Conservation (phyloP, 1,284 basidiomycete genomes). For the Naganishia sp. region DNA sequence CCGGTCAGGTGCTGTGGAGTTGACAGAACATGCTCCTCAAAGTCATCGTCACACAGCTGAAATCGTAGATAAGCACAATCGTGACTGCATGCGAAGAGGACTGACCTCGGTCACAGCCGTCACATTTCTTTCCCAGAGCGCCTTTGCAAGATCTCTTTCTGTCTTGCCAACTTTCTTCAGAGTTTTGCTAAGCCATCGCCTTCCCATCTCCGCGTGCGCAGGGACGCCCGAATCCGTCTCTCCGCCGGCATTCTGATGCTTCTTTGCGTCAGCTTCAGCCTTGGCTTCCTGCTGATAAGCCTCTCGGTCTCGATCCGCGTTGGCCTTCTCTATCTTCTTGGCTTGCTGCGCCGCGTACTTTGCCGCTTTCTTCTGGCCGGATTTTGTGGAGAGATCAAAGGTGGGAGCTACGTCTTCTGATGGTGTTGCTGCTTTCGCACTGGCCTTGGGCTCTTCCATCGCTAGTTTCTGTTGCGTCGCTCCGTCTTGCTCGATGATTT, state of each 20-base stretch:
- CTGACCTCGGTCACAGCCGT: conserved; percentile 87
- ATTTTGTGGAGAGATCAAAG: conserved; percentile 29
- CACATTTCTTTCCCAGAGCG: conserved; percentile 79
- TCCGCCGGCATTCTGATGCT: conserved; percentile 32
- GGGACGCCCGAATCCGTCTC: conserved; percentile 40
- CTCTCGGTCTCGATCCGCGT: conserved; percentile 23
- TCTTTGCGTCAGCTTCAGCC: conserved; percentile 14
- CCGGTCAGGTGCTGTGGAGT: conserved; percentile 82
- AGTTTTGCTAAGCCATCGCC: conserved; percentile 75
- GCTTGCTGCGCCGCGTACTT: conserved; percentile 11
- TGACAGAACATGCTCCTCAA: conserved; percentile 94
- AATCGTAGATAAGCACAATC: conserved; percentile 9
- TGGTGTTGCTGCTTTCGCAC: neutral
- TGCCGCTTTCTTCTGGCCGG: conserved; percentile 24
- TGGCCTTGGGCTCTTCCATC: neutral
- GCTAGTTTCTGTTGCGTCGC: neutral
- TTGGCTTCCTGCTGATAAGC: conserved; percentile 23
- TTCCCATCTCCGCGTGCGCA: conserved; percentile 50
- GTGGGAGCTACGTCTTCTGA: neutral
- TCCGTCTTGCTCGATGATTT: neutral
- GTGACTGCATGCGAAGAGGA: conserved; percentile 28
- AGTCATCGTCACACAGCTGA: conserved; percentile 93
- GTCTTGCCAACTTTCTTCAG: conserved; percentile 66
- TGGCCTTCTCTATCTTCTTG: conserved; percentile 18
- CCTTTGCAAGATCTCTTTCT: conserved; percentile 70